Conservation (phyloP, 2,329 filamentous ascomycete species). For the Trichoderma arundinaceum region DNA sequence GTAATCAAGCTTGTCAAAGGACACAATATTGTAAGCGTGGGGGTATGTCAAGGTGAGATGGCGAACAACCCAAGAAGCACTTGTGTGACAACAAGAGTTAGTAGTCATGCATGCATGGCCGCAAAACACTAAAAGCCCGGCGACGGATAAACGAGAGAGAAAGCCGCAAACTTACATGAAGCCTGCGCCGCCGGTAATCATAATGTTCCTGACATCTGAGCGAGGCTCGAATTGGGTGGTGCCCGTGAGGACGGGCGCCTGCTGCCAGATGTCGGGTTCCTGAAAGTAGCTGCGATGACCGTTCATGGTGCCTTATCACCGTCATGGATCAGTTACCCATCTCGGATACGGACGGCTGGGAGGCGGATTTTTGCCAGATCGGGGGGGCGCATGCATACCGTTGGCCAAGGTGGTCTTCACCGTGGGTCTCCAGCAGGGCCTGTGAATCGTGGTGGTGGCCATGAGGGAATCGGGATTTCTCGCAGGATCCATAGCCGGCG, state of each 20-base stretch:
- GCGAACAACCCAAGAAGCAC: slow-evolving; percentile 82
- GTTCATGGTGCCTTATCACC: slow-evolving; percentile 36
- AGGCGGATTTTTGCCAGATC: slow-evolving; percentile 1
- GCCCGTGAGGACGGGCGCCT: slow-evolving; percentile 72
- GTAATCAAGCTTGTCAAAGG: slow-evolving; percentile 85
- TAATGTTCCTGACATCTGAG: slow-evolving; percentile 75
- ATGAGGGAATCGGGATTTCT: slow-evolving; percentile 7
- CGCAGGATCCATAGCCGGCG: slow-evolving; percentile 19
- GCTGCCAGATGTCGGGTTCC: slow-evolving; percentile 71
- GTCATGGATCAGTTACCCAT: slow-evolving; percentile 27
- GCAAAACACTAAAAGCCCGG: no score
- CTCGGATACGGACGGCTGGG: slow-evolving; percentile 5
- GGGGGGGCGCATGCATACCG: slow-evolving; percentile 30
- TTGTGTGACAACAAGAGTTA: slow-evolving; percentile 43
- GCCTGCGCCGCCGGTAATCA: slow-evolving; percentile 82
- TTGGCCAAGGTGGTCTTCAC: slow-evolving; percentile 28
- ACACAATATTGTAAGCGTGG: slow-evolving; percentile 76
- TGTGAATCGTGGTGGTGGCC: slow-evolving; percentile 11
- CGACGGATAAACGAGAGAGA: no score
- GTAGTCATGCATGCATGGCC: slow-evolving; percentile 1
- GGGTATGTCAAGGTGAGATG: slow-evolving; percentile 78
- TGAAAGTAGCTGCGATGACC: slow-evolving; percentile 54
- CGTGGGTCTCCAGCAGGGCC: slow-evolving; percentile 27
- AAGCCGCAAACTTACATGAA: slow-evolving; percentile 69
- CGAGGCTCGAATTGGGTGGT: slow-evolving; percentile 73